Evolutionary conservation across 75 land plant genomes (phyloP).

Genomic region (Cunninghamia lanceolata): DNA sequence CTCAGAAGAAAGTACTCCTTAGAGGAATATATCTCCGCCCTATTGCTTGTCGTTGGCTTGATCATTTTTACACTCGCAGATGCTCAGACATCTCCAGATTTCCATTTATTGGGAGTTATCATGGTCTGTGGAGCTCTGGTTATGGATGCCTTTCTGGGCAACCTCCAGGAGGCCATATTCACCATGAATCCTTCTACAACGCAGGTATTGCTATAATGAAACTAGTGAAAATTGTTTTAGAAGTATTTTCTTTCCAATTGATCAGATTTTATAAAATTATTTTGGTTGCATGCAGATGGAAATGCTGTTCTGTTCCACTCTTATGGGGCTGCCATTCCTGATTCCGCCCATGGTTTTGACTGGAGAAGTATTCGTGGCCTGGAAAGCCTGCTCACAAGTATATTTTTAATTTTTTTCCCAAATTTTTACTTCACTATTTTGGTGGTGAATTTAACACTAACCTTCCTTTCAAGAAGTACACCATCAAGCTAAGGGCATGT

Average conservation of each 20-base stretch:
- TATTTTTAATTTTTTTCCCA: not conserved
- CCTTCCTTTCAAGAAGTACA: not conserved
- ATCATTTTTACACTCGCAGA: constrained; percentile 96
- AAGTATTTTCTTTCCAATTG: not conserved
- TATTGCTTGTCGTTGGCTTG: constrained; percentile 81
- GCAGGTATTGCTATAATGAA: constrained; percentile 47
- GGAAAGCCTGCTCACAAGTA: constrained; percentile 80
- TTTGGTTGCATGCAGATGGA: constrained; percentile 58
- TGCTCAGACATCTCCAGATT: constrained; percentile 92
- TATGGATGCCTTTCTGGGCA: constrained; percentile 94
- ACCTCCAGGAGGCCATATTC: constrained; percentile 96
- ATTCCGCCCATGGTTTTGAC: constrained; percentile 90
- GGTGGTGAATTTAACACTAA: not conserved
- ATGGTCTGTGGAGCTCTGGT: constrained; percentile 90
- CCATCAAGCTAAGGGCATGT: too few relatives aligned
- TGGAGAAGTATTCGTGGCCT: constrained; percentile 87
- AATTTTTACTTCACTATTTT: not conserved
- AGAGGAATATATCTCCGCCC: constrained; percentile 85
- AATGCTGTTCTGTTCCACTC: constrained; percentile 96
- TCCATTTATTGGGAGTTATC: constrained; percentile 80
- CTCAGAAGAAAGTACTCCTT: constrained; percentile 79
- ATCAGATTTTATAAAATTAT: not conserved
- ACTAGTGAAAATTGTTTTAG: not conserved
- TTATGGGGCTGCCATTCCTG: constrained; percentile 80
- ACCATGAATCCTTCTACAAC: constrained; percentile 89